Evolutionary conservation across 331 rosid species (phyloP).

Genomic region (Quercus lobata): DNA sequence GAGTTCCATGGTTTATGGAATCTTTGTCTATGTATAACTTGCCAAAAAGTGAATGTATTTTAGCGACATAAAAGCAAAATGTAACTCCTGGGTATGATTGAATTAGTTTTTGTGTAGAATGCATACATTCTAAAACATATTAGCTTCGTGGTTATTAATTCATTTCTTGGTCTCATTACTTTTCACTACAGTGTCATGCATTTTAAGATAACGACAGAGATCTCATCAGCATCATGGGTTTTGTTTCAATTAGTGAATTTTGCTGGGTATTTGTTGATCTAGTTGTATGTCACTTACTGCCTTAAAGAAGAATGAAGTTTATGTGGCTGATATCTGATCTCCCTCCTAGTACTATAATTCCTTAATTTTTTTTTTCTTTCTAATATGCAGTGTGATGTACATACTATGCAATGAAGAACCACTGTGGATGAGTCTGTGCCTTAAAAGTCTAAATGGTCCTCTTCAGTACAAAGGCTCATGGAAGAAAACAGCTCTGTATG

Average conservation of each 20-base stretch:
- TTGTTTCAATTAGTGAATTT: background rate
- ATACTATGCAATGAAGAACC: conserved; percentile 89
- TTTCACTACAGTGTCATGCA: background rate
- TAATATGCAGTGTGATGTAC: conserved; percentile 73
- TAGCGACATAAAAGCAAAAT: background rate
- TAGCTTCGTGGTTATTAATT: background rate
- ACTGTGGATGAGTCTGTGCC: conserved; percentile 83
- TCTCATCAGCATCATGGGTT: background rate
- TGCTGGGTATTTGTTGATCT: background rate
- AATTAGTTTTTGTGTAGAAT: background rate
- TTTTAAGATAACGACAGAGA: background rate
- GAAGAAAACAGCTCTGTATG: conserved; percentile 77
- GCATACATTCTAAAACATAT: background rate
- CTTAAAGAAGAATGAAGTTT: background rate
- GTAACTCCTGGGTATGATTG: background rate
- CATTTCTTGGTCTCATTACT: background rate
- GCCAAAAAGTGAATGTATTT: background rate
- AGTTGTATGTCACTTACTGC: background rate
- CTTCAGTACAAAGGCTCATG: conserved; percentile 79
- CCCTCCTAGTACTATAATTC: background rate
- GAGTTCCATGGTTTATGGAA: background rate
- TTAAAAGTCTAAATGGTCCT: conserved; percentile 51
- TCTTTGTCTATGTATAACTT: background rate
- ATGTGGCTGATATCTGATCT: background rate
- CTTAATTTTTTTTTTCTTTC: background rate